Percentiles rank a stretch among this genome's conserved stretches.
These are phyloP conservation scores for Zygosaccharomyces pseudorouxii DNA, from an alignment of 805 yeast genomes.

Conservation along the genomic window DNA sequence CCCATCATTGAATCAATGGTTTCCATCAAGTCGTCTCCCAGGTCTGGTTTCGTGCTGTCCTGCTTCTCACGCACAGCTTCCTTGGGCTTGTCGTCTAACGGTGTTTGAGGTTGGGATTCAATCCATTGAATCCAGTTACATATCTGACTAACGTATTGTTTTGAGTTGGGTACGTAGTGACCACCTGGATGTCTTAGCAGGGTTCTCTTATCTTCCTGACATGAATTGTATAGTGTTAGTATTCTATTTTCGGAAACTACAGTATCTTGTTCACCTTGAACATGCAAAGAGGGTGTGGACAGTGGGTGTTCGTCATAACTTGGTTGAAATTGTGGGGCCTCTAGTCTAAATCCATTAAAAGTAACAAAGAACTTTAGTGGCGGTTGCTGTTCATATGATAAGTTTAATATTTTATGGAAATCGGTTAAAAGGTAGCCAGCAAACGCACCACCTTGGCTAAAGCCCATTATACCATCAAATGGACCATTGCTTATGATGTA, in stretches of 20 bases:
- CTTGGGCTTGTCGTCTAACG: conserved; percentile 1
- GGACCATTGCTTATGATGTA: conserved; percentile 61
- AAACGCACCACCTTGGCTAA: conserved; percentile 90
- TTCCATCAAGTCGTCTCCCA: conserved; percentile 36
- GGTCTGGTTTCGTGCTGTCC: conserved; percentile 16
- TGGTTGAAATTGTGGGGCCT: conserved; percentile 23
- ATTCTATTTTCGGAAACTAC: conserved; percentile 74
- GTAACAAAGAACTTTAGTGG: conserved; percentile 62
- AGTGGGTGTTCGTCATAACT: conserved; percentile 21
- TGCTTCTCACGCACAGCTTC: conserved; percentile 1
- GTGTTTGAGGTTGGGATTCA: not conserved
- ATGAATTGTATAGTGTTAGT: conserved; percentile 49
- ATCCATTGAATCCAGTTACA: conserved; percentile 33
- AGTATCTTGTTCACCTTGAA: conserved; percentile 83
- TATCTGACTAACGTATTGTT: conserved; percentile 37
- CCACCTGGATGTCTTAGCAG: conserved; percentile 86
- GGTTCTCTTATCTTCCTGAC: conserved; percentile 41
- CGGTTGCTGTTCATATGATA: conserved; percentile 40
- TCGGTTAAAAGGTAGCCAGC: conserved; percentile 58
- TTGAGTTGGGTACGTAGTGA: conserved; percentile 90
- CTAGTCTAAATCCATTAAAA: conserved; percentile 58
- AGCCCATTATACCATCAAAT: conserved; percentile 80
- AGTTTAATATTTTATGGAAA: conserved; percentile 41
- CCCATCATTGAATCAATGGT: conserved; percentile 37
- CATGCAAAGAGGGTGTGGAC: conserved; percentile 52